Conservation (phyloP, 306 rosid genomes). For the Urtica urens region DNA sequence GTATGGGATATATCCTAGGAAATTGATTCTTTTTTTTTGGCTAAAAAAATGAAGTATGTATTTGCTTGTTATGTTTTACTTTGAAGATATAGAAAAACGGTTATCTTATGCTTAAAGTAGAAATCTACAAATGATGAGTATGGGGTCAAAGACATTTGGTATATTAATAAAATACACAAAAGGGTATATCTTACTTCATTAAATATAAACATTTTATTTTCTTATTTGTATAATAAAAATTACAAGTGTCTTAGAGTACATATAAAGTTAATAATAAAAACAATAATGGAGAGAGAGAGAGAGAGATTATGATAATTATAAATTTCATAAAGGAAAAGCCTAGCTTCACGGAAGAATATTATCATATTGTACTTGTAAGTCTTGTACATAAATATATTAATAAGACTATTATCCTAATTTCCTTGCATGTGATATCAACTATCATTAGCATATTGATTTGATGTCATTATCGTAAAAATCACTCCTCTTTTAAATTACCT, state of each 20-base stretch:
- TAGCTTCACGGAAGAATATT: constrained; percentile 16
- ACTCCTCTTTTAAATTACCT: neutral
- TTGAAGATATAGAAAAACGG: neutral
- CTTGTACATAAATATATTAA: constrained; percentile 2
- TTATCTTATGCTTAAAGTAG: neutral
- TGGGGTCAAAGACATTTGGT: neutral
- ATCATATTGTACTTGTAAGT: constrained; percentile 4
- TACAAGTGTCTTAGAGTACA: too few relatives aligned
- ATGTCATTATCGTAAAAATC: neutral
- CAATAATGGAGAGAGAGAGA: neutral
- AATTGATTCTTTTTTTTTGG: too few relatives aligned
- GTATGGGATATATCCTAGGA: too few relatives aligned
- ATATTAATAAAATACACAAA: neutral
- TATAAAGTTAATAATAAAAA: neutral
- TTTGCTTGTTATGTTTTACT: too few relatives aligned
- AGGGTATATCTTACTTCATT: neutral
- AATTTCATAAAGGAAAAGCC: constrained; percentile 7
- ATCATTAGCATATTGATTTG: neutral
- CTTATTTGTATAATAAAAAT: too few relatives aligned
- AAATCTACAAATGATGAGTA: neutral
- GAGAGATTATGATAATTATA: neutral
- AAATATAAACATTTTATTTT: too few relatives aligned
- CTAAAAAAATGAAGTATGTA: too few relatives aligned
- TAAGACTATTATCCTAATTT: neutral
- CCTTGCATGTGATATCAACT: neutral